Evolutionary conservation across 83 land plant genomes (phyloP), one percentile per base, ranked within the genome.

Genomic region (Thuja plicata): DNA sequence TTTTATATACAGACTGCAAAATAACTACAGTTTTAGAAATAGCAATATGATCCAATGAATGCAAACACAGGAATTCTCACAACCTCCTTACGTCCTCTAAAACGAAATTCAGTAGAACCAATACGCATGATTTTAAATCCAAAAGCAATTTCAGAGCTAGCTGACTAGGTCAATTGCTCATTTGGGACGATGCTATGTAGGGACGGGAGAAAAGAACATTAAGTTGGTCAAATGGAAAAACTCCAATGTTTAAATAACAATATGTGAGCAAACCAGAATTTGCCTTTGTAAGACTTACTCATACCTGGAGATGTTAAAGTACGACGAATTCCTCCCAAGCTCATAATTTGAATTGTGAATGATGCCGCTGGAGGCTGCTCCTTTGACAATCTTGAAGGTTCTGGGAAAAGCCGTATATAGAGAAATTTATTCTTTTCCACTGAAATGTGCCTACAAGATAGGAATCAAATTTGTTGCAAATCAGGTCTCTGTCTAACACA

Each of bases 351-450:
- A 46, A 94, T 92, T 7, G 91, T 88, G 74, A 95, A 95, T 74
- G 95, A 94, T 5, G 94, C 96, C 85, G 93, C 90, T 12, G 96
- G 96, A 15, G 96, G 93, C 45, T 88, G 90, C 10, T 95, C 96
- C 86, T 93, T 92, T 10, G 94, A 91, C 37, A 93, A 40, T 40
- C 84, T 95, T 27, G 94, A 92, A 71, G 89, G 43, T 86, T 92
- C 96, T 17, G 96, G 96, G 52, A 88, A 95, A 45, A 94, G 87
- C 85, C 90, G 93, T 54, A 95, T 87, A 32, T 40, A 91, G 77
- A 93, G 43, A 11, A 87, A 52, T 84, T 87, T 79, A 55, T 89
- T 94, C 90, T 91, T 95, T 89, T 95, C 96, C 83, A 95, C 87
- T 1, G 93, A 76, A 54, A 95, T 87, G 77, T 62, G 77, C 88